Conservation (phyloP, 345 rosid genomes). For the Acer yangbiense region DNA sequence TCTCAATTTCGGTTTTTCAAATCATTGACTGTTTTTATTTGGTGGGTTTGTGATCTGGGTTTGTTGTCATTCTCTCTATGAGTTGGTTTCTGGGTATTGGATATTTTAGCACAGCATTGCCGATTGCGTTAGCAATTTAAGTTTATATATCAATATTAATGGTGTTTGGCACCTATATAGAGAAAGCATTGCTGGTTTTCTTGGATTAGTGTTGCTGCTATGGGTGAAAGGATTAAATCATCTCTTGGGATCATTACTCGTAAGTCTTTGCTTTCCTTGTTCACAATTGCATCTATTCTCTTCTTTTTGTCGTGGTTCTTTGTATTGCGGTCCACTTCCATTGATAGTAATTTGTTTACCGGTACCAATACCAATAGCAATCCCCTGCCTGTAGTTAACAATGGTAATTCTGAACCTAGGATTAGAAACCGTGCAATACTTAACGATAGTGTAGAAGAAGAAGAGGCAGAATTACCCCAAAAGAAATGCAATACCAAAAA, state of each 20-base stretch:
- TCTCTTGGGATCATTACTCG: slow-evolving; percentile 36
- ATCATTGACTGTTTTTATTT: not conserved
- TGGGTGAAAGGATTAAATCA: slow-evolving; percentile 16
- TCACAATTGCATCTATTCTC: slow-evolving; percentile 40
- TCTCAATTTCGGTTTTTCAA: not conserved
- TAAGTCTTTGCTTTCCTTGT: slow-evolving; percentile 54
- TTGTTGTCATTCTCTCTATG: not conserved
- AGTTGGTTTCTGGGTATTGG: slow-evolving; percentile 13
- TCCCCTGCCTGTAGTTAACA: slow-evolving; percentile 28
- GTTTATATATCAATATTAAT: not conserved
- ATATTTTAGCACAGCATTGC: not conserved
- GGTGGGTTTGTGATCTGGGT: slow-evolving; percentile 2
- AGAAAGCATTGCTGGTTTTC: slow-evolving; percentile 9
- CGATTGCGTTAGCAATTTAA: not conserved
- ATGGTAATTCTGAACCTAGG: slow-evolving; percentile 28
- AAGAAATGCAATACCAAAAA: slow-evolving; percentile 16
- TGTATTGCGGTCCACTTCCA: slow-evolving; percentile 54
- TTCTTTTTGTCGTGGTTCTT: slow-evolving; percentile 73
- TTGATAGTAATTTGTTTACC: slow-evolving; percentile 36
- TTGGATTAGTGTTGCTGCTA: slow-evolving; percentile 22
- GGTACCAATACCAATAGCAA: slow-evolving; percentile 33
- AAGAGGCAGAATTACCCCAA: slow-evolving; percentile 23
- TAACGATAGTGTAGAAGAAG: slow-evolving; percentile 26
- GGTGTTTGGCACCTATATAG: not conserved
- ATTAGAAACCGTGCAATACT: slow-evolving; percentile 32